phyloP scores from a whole-genome alignment of 1,284 basidiomycete genomes.

The Leccinum solheimii region DNA sequence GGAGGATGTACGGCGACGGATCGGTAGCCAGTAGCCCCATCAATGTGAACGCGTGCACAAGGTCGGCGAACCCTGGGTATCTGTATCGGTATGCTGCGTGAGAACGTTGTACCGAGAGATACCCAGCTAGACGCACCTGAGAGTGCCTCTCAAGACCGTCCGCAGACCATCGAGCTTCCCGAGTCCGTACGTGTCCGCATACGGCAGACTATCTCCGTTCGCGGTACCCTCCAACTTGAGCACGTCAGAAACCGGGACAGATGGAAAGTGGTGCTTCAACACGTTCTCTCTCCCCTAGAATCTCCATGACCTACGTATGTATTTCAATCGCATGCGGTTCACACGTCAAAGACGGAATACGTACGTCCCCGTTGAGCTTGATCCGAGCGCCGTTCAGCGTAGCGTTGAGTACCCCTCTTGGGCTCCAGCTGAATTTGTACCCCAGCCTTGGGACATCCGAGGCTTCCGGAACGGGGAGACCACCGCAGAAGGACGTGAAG shows the following conservation, averaged over 20 bases:
- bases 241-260: constrained; percentile 67
- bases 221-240: constrained; percentile 84
- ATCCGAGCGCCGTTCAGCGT: constrained; percentile 79
- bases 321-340: neutral
- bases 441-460: constrained; percentile 61
- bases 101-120: neutral
- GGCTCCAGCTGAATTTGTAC: constrained; percentile 97
- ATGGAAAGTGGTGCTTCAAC: constrained; percentile 59
- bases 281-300: constrained; percentile 53
- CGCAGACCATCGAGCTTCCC: constrained; percentile 48
- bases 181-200: constrained; percentile 74
- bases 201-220: constrained; percentile 84
- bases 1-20: constrained; percentile 35
- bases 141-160: constrained; percentile 83
- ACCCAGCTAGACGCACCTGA: constrained; percentile 50
- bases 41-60: constrained; percentile 74
- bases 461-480: constrained; percentile 80
- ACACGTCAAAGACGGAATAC: constrained; percentile 12
- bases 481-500: constrained; percentile 94
- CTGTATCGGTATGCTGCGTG: constrained; percentile 38
- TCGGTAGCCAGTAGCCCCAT: constrained; percentile 70
- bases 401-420: constrained; percentile 83
- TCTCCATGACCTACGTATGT: constrained; percentile 43
- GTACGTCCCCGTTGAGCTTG: constrained; percentile 60
- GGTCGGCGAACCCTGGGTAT: constrained; percentile 82